Conservation (phyloP, 2,329 filamentous ascomycete genomes). For the Epichloe typhina region DNA sequence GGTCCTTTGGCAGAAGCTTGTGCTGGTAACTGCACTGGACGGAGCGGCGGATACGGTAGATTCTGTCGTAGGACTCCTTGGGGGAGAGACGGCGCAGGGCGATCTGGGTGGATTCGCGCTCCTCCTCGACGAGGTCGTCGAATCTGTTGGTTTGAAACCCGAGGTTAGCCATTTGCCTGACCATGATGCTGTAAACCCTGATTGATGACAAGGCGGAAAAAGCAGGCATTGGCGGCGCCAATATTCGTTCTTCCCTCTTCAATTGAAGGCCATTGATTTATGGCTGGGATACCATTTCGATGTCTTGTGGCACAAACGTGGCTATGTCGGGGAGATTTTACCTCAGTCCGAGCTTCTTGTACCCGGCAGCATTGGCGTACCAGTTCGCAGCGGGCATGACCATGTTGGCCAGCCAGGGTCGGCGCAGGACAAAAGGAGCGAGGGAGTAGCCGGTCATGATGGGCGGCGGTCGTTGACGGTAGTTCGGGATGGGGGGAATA, state of each 20-base stretch:
- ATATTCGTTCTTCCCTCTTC: background rate
- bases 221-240: background rate
- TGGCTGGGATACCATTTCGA: background rate
- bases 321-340: constrained; percentile 27
- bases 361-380: constrained; percentile 82
- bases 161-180: constrained; percentile 11
- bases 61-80: constrained; percentile 89
- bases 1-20: constrained; percentile 48
- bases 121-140: constrained; percentile 92
- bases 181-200: background rate
- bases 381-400: constrained; percentile 73
- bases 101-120: constrained; percentile 72
- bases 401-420: constrained; percentile 69
- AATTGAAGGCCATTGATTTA: background rate
- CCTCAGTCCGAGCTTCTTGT: constrained; percentile 85
- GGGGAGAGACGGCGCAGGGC: constrained; percentile 80
- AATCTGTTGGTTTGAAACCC: constrained; percentile 40
- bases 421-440: constrained; percentile 64
- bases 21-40: constrained; percentile 61
- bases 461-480: constrained; percentile 16
- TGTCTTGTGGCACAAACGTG: background rate
- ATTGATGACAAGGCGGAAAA: background rate
- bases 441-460: constrained; percentile 55
- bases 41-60: constrained; percentile 92
- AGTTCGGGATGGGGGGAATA: background rate